A percentile compares a stretch with the other conserved stretches of the same genome.
Conservation (phyloP, 2,329 filamentous ascomycete genomes). For the Pseudocercospora cruenta region DNA sequence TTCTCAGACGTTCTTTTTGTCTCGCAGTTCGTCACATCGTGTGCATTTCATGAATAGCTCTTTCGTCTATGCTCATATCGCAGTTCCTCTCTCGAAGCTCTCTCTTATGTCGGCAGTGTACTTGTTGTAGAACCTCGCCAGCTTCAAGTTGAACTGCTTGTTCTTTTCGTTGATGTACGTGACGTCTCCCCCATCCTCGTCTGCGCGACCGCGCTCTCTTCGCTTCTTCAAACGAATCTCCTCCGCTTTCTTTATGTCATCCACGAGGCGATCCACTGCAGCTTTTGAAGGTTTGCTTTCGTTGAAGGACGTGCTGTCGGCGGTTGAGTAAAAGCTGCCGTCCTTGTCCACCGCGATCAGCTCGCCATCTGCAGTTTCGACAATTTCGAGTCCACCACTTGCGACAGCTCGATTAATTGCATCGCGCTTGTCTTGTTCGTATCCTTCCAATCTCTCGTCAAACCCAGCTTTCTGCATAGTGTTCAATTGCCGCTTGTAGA, state of each 20-base stretch:
- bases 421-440: slow-evolving; percentile 82
- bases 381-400: slow-evolving; percentile 83
- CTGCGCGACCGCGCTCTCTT: slow-evolving; percentile 72
- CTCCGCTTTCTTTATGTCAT: slow-evolving; percentile 85
- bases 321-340: slow-evolving; percentile 87
- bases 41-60: neutral
- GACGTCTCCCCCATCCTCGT: slow-evolving; percentile 84
- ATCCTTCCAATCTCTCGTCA: slow-evolving; percentile 65
- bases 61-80: slow-evolving; percentile 66
- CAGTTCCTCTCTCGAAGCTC: slow-evolving; percentile 95
- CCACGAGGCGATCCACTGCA: slow-evolving; percentile 83
- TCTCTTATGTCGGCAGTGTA: slow-evolving; percentile 97
- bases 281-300: slow-evolving; percentile 86
- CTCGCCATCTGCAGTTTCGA: slow-evolving; percentile 94
- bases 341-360: slow-evolving; percentile 91
- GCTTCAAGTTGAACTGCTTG: slow-evolving; percentile 99
- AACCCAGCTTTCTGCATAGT: slow-evolving; percentile 62
- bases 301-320: slow-evolving; percentile 74
- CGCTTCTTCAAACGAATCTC: slow-evolving; percentile 84
- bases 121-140: slow-evolving; percentile 95
- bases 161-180: slow-evolving; percentile 99
- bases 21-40: neutral
- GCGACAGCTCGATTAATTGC: slow-evolving; percentile 84
- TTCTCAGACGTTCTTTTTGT: neutral
- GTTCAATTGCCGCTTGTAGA: slow-evolving; percentile 88